These are phyloP conservation scores for Cystoderma amianthinum DNA, from an alignment of 768 basidiomycete genomes.

Conservation along the genomic window DNA sequence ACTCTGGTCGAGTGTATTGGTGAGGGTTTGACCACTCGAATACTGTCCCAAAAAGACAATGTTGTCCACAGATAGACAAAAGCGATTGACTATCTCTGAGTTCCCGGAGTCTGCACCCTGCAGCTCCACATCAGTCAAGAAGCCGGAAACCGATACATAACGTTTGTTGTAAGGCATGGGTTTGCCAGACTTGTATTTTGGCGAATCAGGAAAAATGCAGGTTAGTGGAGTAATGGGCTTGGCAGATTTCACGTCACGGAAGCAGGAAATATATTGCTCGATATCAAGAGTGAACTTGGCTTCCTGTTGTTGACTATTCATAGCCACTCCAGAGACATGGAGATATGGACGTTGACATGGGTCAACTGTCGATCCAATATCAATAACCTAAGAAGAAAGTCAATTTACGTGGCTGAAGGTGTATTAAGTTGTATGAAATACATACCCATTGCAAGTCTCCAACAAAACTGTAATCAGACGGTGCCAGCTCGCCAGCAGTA, in stretches of 20 bases:
- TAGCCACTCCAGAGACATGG: not conserved
- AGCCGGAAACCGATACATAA: not conserved
- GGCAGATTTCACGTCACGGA: not conserved
- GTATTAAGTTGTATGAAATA: not conserved
- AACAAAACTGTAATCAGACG: not conserved
- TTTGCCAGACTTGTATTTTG: not conserved
- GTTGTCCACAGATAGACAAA: not conserved
- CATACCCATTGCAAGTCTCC: not conserved
- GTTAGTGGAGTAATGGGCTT: not conserved
- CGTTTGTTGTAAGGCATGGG: not conserved
- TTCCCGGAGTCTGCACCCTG: not conserved
- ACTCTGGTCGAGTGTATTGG: too few species aligned
- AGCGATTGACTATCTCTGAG: not conserved
- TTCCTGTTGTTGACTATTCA: not conserved
- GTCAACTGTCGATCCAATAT: not conserved
- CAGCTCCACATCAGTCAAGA: not conserved
- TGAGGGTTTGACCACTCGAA: too few species aligned
- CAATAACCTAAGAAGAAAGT: not conserved
- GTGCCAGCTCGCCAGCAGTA: too few species aligned
- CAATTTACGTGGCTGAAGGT: not conserved
- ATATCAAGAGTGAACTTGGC: not conserved
- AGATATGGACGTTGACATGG: not conserved
- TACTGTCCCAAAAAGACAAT: not conserved
- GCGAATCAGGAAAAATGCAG: not conserved
- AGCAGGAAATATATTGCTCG: not conserved